phyloP scores from a whole-genome alignment of 441 rosid species.

The Lepidium campestre region DNA sequence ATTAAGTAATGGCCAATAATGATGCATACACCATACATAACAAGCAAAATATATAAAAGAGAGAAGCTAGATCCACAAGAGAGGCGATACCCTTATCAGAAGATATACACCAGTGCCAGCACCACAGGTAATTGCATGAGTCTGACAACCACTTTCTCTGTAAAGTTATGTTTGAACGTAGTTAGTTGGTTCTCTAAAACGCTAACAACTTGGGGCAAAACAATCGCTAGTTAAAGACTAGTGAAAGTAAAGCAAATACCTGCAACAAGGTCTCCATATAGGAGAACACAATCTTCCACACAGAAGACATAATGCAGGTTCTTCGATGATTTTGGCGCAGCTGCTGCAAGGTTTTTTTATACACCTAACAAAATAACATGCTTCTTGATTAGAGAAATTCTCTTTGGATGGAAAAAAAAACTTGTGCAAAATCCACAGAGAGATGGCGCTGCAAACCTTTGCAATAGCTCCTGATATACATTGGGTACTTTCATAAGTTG shows the following conservation, averaged over 20 bases:
- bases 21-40: constrained; percentile 1
- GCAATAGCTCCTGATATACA: constrained; percentile 82
- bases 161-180: constrained; percentile 4
- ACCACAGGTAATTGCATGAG: constrained; percentile 81
- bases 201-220: background rate
- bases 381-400: constrained; percentile 17
- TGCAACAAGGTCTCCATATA: constrained; percentile 84
- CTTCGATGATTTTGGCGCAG: constrained; percentile 53
- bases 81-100: constrained; percentile 62
- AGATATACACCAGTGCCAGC: constrained; percentile 90
- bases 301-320: constrained; percentile 84
- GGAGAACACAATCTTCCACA: constrained; percentile 95
- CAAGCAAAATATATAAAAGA: background rate
- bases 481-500: constrained; percentile 82
- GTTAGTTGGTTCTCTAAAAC: background rate
- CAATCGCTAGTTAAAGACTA: constrained; percentile 1
- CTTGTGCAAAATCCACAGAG: constrained; percentile 2
- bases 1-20: constrained; percentile 7
- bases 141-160: constrained; percentile 67
- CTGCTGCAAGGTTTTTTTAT: constrained; percentile 68
- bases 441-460: constrained; percentile 53
- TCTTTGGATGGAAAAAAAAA: background rate
- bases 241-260: constrained; percentile 38
- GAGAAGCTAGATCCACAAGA: constrained; percentile 1
- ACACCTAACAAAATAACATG: constrained; percentile 47